Conservation (phyloP, 2,329 filamentous ascomycete species). For the Phoma herbarum region DNA sequence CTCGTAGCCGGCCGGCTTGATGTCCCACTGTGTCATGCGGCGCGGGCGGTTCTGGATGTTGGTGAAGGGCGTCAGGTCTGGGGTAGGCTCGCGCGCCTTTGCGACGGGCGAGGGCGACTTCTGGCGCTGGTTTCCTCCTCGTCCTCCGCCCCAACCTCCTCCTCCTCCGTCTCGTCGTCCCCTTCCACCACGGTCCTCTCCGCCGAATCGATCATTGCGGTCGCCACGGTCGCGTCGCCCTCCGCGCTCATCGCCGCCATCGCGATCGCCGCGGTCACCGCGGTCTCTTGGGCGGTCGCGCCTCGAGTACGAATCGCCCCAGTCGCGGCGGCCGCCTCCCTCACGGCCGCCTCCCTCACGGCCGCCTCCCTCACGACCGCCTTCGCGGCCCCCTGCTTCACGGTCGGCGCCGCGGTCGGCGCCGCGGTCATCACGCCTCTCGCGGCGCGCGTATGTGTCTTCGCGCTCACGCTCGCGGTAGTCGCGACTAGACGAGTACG, state of each 20-base stretch:
- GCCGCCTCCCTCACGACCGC: slow-evolving; percentile 5
- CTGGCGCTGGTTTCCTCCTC: slow-evolving; percentile 57
- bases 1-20: slow-evolving; percentile 97
- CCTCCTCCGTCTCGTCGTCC: slow-evolving; percentile 32
- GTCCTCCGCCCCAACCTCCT: slow-evolving; percentile 24
- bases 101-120: slow-evolving; percentile 78
- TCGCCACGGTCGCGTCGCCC: slow-evolving; percentile 46
- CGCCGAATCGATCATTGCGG: slow-evolving; percentile 57
- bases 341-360: slow-evolving; percentile 58
- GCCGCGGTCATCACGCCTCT: slow-evolving; percentile 60
- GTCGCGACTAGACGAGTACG: slow-evolving; percentile 91
- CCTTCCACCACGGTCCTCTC: slow-evolving; percentile 49
- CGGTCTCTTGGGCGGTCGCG: slow-evolving; percentile 46
- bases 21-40: slow-evolving; percentile 98
- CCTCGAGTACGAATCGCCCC: slow-evolving; percentile 63
- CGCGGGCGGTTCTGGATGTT: slow-evolving; percentile 86
- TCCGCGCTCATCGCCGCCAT: slow-evolving; percentile 48
- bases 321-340: slow-evolving; percentile 62
- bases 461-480: slow-evolving; percentile 94
- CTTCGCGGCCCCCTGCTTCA: slow-evolving; percentile 43
- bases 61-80: slow-evolving; percentile 88
- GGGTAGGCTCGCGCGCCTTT: slow-evolving; percentile 94
- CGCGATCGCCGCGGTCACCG: slow-evolving; percentile 43
- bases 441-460: slow-evolving; percentile 81
- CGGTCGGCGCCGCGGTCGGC: slow-evolving; percentile 53